Evolutionary conservation across 345 rosid species (phyloP).

Genomic region (Eutrema heterophyllum): DNA sequence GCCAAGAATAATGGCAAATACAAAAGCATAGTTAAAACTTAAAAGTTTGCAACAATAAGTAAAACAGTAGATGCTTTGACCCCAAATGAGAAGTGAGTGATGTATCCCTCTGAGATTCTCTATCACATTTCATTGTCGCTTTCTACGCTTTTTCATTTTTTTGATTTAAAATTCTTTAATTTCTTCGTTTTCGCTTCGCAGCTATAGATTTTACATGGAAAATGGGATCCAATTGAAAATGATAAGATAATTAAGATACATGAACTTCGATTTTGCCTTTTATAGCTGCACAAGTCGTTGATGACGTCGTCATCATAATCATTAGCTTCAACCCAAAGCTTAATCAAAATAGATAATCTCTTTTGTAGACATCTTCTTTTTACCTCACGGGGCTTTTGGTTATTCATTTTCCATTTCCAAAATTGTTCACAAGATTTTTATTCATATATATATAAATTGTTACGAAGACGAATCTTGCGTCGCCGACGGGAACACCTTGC

Average conservation of each 20-base stretch:
- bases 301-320: constrained; percentile 5
- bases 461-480: constrained; percentile 17
- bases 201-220: neutral
- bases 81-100: constrained; percentile 17
- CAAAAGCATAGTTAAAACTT: constrained; percentile 25
- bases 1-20: constrained; percentile 25
- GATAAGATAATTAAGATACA: neutral
- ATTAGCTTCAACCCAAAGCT: constrained; percentile 11
- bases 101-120: constrained; percentile 22
- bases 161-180: neutral
- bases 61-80: constrained; percentile 27
- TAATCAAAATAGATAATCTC: constrained; percentile 10
- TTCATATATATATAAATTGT: neutral
- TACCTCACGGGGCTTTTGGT: neutral
- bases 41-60: constrained; percentile 9
- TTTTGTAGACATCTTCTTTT: neutral
- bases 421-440: neutral
- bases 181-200: neutral
- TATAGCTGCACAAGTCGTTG: neutral
- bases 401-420: constrained; percentile 20
- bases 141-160: neutral
- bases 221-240: neutral
- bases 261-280: neutral
- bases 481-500: constrained; percentile 40
- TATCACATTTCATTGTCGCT: constrained; percentile 9